These are phyloP conservation scores for Olyra latifolia DNA, from an alignment of 176 grass and related monocot genomes.

Conservation along the genomic window DNA sequence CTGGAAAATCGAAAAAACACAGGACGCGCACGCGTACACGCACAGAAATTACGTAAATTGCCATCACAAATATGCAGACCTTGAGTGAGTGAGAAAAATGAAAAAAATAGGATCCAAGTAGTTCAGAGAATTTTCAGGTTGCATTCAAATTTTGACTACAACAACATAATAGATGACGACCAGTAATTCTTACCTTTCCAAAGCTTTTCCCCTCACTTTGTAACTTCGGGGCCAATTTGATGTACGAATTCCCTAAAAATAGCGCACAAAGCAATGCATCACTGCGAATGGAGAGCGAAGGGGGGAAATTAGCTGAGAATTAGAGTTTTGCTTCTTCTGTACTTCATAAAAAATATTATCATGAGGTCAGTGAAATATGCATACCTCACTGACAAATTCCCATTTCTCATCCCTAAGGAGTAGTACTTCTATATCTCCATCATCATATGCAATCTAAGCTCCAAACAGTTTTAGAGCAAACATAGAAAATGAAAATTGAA, in stretches of 20 bases:
- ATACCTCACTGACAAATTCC: no score
- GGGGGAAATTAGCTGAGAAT: conserved; percentile 16
- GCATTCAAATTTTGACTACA: neutral
- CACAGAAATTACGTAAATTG: neutral
- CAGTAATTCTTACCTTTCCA: conserved; percentile 36
- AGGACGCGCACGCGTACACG: no score
- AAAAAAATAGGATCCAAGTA: conserved; percentile 16
- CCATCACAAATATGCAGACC: neutral
- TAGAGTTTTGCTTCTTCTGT: conserved; percentile 43
- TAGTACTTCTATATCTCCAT: no score
- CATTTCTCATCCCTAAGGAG: no score
- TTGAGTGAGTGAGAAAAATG: neutral
- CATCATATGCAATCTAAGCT: no score
- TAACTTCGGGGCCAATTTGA: conserved; percentile 30
- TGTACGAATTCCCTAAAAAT: conserved; percentile 47
- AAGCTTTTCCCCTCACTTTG: neutral
- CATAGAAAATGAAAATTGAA: no score
- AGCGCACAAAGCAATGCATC: conserved; percentile 38
- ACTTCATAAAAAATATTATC: no score
- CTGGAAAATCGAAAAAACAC: neutral
- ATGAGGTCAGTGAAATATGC: no score
- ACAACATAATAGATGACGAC: conserved; percentile 1
- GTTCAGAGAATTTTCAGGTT: conserved; percentile 15
- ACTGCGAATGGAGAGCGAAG: conserved; percentile 19
- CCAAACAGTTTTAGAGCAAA: no score